These are phyloP conservation scores for Plasmodium fragile DNA, from an alignment of 169 alveolate species.

Conservation along the genomic window DNA sequence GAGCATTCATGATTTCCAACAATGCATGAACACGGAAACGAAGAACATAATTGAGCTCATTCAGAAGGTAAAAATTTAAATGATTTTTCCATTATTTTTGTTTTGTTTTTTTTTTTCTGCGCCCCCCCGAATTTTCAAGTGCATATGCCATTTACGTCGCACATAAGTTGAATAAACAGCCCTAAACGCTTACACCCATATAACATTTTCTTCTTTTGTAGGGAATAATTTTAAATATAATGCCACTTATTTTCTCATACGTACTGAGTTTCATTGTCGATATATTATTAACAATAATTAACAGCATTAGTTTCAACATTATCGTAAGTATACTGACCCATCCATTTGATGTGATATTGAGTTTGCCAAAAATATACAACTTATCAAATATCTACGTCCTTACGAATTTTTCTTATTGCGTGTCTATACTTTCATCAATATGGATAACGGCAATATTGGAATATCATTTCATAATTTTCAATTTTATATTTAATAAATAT, in stretches of 20 bases:
- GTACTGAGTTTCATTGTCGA: constrained; percentile 67
- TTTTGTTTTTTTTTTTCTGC: constrained; percentile 7
- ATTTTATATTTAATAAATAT: constrained; percentile 65
- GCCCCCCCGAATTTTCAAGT: constrained; percentile 7
- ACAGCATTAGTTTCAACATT: constrained; percentile 49
- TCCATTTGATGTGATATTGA: constrained; percentile 74
- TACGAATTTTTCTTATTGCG: constrained; percentile 64
- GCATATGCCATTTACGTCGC: neutral
- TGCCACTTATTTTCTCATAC: constrained; percentile 68
- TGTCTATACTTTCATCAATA: constrained; percentile 67
- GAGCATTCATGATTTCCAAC: constrained; percentile 62
- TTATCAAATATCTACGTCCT: constrained; percentile 68
- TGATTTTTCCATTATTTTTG: neutral
- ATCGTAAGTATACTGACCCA: constrained; percentile 48
- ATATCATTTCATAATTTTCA: constrained; percentile 69
- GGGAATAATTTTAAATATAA: constrained; percentile 71
- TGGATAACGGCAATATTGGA: constrained; percentile 72
- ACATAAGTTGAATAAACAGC: neutral
- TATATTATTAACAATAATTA: constrained; percentile 59
- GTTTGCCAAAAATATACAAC: constrained; percentile 61
- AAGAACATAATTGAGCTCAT: constrained; percentile 69
- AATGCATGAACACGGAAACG: constrained; percentile 58
- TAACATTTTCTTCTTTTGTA: constrained; percentile 19
- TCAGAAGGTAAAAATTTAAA: constrained; percentile 48
- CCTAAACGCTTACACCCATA: neutral